These are phyloP conservation scores for Pezicula carpinea DNA, from an alignment of 2,329 filamentous ascomycete genomes.

Conservation along the genomic window DNA sequence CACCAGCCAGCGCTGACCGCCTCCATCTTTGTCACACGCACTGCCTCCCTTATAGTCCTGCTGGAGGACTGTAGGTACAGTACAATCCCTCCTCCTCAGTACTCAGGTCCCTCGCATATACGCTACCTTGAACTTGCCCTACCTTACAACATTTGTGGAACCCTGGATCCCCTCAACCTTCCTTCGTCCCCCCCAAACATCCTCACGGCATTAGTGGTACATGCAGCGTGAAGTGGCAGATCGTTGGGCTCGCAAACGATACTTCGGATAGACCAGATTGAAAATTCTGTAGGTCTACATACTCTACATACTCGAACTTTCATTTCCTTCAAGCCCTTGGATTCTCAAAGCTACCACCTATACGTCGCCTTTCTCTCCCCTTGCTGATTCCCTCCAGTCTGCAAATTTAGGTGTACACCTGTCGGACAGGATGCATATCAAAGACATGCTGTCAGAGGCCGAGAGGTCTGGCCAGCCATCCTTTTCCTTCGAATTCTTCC, in stretches of 20 bases:
- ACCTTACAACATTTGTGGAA: too few species aligned
- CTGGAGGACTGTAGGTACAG: too few species aligned
- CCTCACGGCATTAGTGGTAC: conserved; percentile 27
- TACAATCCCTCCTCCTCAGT: too few species aligned
- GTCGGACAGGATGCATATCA: conserved; percentile 78
- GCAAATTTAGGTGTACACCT: neutral
- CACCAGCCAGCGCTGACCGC: too few species aligned
- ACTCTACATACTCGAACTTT: conserved; percentile 5
- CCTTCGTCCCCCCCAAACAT: neutral
- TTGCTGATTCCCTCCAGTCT: neutral
- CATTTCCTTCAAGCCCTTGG: neutral
- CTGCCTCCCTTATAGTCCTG: too few species aligned
- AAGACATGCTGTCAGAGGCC: conserved; percentile 80
- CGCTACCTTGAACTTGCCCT: too few species aligned
- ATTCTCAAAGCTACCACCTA: conserved; percentile 3
- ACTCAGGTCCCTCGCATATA: too few species aligned
- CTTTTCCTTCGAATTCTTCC: conserved; percentile 99
- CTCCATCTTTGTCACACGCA: too few species aligned
- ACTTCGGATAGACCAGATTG: conserved; percentile 33
- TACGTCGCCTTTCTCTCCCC: neutral
- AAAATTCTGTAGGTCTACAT: conserved; percentile 14
- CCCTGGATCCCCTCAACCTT: neutral
- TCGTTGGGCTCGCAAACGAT: conserved; percentile 40
- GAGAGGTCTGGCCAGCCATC: conserved; percentile 75
- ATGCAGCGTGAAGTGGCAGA: conserved; percentile 51